These are phyloP conservation scores for Gossypium schwendimanii DNA, from an alignment of 441 rosid species.

Conservation along the genomic window DNA sequence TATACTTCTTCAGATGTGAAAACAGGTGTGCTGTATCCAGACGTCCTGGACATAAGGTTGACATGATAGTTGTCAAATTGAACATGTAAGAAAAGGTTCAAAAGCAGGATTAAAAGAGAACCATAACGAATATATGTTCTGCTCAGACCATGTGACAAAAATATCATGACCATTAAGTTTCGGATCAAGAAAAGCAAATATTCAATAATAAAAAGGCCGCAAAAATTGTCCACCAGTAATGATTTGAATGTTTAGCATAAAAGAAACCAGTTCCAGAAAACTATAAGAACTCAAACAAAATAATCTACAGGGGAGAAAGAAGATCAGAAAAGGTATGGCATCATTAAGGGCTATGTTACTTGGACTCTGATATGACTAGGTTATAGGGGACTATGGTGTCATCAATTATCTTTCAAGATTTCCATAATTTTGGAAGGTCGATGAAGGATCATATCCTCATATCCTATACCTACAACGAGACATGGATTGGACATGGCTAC, in stretches of 20 bases:
- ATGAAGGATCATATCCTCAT: too few species aligned
- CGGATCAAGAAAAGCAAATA: background rate
- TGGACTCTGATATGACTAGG: too few species aligned
- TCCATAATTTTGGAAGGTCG: too few species aligned
- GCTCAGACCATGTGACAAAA: background rate
- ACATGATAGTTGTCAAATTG: background rate
- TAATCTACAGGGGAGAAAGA: background rate
- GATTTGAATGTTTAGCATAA: too few species aligned
- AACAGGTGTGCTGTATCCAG: constrained; percentile 50
- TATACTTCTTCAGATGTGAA: constrained; percentile 81
- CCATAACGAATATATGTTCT: background rate
- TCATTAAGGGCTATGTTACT: too few species aligned
- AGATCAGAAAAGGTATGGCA: too few species aligned
- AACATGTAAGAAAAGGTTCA: background rate
- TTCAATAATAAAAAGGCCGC: background rate
- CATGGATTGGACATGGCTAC: too few species aligned
- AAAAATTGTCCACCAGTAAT: too few species aligned
- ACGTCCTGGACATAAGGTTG: constrained; percentile 33
- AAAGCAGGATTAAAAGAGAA: background rate
- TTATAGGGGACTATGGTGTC: too few species aligned
- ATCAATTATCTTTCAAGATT: too few species aligned
- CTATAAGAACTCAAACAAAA: background rate
- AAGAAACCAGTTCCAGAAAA: background rate
- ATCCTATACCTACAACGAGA: too few species aligned
- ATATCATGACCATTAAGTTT: background rate